Evolutionary conservation across 2,329 filamentous ascomycete genomes (phyloP).

Genomic region (Neophaeococcomyces aloes): DNA sequence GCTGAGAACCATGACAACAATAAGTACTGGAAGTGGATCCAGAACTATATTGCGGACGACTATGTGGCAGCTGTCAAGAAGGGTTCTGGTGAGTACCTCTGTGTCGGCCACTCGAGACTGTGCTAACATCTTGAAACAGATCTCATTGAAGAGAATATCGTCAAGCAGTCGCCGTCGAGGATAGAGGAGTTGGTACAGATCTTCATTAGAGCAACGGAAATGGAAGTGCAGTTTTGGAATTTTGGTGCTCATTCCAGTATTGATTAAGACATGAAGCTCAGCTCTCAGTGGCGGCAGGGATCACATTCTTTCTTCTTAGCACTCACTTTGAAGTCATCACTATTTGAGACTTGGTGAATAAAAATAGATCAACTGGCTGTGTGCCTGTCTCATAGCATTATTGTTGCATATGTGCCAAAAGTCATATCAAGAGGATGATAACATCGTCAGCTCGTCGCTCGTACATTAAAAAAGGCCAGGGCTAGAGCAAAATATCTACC

Average conservation of each 20-base stretch:
- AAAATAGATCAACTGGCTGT: no score
- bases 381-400: no score
- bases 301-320: background rate
- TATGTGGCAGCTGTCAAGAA: conserved; percentile 62
- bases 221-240: conserved; percentile 67
- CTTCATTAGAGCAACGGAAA: conserved; percentile 75
- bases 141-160: conserved; percentile 63
- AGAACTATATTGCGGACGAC: conserved; percentile 75
- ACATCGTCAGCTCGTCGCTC: no score
- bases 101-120: no score
- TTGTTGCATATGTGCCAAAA: no score
- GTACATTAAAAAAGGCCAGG: no score
- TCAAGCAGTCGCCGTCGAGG: conserved; percentile 59
- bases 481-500: no score
- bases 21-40: conserved; percentile 80
- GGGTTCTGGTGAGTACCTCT: conserved; percentile 59
- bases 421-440: no score
- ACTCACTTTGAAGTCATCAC: no score
- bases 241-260: conserved; percentile 42
- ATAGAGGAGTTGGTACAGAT: conserved; percentile 76
- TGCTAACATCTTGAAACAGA: conserved; percentile 35
- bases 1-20: conserved; percentile 52
- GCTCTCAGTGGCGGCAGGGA: background rate
- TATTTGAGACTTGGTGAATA: no score
- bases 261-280: background rate